Evolutionary conservation across 23 red algal species (phyloP), one percentile per base, ranked within the genome.

Genomic region (Gracilariopsis chorda): DNA sequence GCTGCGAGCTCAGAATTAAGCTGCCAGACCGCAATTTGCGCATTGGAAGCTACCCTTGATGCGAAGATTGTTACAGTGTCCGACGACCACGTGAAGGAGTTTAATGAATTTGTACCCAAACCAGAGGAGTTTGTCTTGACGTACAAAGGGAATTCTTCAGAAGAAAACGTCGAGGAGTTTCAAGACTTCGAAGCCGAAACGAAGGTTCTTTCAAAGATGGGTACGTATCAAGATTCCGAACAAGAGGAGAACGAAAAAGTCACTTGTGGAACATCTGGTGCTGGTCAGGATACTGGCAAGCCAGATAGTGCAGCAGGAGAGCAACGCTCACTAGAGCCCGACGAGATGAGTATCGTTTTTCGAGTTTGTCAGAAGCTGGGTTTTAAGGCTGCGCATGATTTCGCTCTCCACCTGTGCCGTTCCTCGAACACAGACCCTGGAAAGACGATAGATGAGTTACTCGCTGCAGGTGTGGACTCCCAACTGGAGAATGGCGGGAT

Each of bases 11-110:
- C 42, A 25, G 48, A 58, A 12, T 0, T 12, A 12, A 28, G 19
- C 19, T 91, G 88, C 30, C 32, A 70, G 42, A 35, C 43, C 28
- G 75, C 49, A n/a, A 82, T 91, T 23, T 34, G 48, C 14, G 44
- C 77, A 21, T 44, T 91, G 4, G 75, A 91, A 59, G 77, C 60
- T 56, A 91, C 74, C n/a, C 37, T 91, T 23, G 88, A 91, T 51
- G 88, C 88, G 20, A 82, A 53, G 2, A 74, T 91, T n/a, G 88
- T 91, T 21, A 74, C 62, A 12, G 34, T 91, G 2, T 72, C 88
- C 12, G 56, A 52, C 21, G 75, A 79, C 20, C 28, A 53, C 33
- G 23, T 71, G 21, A 33, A 46, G 35, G 88, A 91, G 59, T 58
- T 91, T 43, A 58, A 91, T 49, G 62, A 72, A 51, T 49, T 67